These are phyloP conservation scores for Aspergillus sp. DNA, from an alignment of 2,329 filamentous ascomycete species.

Conservation along the genomic window DNA sequence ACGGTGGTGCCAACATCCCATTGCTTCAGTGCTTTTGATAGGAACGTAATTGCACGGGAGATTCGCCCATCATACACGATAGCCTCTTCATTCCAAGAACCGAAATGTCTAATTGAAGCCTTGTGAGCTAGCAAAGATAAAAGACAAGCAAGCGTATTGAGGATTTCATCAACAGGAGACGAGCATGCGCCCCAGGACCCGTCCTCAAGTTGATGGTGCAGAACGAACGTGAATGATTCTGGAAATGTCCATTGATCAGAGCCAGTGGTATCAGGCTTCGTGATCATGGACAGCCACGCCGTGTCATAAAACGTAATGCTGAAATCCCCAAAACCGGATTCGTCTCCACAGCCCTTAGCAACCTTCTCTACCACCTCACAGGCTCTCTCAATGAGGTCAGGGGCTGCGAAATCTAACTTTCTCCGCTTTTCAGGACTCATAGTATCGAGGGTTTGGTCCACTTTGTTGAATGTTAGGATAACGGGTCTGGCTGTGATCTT, in stretches of 20 bases:
- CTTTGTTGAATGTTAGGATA: too few relatives aligned
- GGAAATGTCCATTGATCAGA: constrained; percentile 30
- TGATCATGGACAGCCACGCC: constrained; percentile 8
- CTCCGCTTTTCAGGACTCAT: too few relatives aligned
- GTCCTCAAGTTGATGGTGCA: constrained; percentile 24
- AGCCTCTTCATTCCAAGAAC: neutral
- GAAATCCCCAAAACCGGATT: too few relatives aligned
- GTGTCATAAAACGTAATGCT: constrained; percentile 4
- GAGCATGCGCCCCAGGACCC: constrained; percentile 27
- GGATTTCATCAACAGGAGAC: constrained; percentile 34
- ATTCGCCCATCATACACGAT: neutral
- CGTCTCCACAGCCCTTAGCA: too few relatives aligned
- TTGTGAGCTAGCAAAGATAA: constrained; percentile 26
- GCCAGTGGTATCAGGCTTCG: neutral
- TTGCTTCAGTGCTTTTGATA: constrained; percentile 11
- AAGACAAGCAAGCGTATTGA: constrained; percentile 35
- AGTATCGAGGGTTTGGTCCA: too few relatives aligned
- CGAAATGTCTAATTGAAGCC: neutral
- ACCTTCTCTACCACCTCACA: too few relatives aligned
- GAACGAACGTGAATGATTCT: constrained; percentile 30
- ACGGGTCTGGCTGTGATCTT: too few relatives aligned
- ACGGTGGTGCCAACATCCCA: constrained; percentile 30
- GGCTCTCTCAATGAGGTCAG: too few relatives aligned
- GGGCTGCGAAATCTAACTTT: too few relatives aligned
- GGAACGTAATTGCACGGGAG: neutral